Percentiles rank a stretch among this genome's conserved stretches.
phyloP scores from a whole-genome alignment of 345 rosid species.

The Populus euphratica region DNA sequence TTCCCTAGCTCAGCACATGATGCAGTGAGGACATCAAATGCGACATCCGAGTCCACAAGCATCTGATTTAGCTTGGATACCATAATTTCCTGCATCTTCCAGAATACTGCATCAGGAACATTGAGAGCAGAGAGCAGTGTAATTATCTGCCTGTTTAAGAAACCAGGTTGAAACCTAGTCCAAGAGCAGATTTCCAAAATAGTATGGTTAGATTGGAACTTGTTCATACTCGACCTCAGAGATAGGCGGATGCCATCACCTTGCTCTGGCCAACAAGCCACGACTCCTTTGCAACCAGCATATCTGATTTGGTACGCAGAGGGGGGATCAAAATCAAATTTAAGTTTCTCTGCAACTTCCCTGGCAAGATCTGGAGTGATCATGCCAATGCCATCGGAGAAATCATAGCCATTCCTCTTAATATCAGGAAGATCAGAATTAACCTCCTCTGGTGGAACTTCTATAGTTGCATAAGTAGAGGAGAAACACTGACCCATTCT shows the following conservation, averaged over 20 bases:
- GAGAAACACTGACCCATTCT: conserved; percentile 97
- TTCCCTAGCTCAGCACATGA: conserved; percentile 77
- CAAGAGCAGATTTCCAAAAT: conserved; percentile 80
- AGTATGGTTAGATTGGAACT: conserved; percentile 64
- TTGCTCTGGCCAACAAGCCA: conserved; percentile 83
- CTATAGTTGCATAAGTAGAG: conserved; percentile 84
- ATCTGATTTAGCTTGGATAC: conserved; percentile 55
- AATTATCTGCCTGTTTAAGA: conserved; percentile 83
- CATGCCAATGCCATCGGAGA: conserved; percentile 90
- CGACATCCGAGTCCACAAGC: conserved; percentile 61
- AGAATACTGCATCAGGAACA: conserved; percentile 67
- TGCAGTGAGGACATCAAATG: conserved; percentile 75
- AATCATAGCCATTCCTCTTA: conserved; percentile 49
- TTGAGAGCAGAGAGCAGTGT: conserved; percentile 58
- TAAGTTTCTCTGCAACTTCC: conserved; percentile 68
- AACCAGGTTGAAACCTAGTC: conserved; percentile 93
- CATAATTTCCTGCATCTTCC: conserved; percentile 73
- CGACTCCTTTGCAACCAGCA: conserved; percentile 88
- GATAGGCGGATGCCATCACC: conserved; percentile 58
- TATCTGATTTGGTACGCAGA: conserved; percentile 90
- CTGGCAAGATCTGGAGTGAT: conserved; percentile 74
- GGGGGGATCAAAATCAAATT: conserved; percentile 49
- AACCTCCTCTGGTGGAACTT: conserved; percentile 55
- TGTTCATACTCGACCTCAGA: conserved; percentile 67
- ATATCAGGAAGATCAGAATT: conserved; percentile 52